Evolutionary conservation across 331 rosid genomes (phyloP).

Genomic region (Malus hybrid): DNA sequence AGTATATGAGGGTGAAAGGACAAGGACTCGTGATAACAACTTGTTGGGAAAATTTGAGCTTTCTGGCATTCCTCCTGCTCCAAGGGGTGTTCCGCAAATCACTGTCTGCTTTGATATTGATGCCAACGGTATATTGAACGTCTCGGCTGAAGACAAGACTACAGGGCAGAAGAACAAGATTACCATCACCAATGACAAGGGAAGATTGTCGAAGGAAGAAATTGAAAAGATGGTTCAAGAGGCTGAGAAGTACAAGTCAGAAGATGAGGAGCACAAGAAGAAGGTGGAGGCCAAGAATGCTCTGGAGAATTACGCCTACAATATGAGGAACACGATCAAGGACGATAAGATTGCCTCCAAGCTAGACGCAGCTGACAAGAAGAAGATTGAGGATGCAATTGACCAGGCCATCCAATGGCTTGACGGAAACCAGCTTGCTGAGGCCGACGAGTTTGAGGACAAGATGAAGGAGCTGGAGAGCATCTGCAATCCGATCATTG

Average conservation of each 20-base stretch:
- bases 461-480: conserved; percentile 80
- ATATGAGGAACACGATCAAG: conserved; percentile 75
- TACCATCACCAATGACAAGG: conserved; percentile 70
- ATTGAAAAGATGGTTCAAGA: conserved; percentile 86
- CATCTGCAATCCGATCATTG: conserved; percentile 66
- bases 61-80: conserved; percentile 80
- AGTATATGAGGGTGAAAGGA: conserved; percentile 66
- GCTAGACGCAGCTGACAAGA: conserved; percentile 48
- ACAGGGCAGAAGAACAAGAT: conserved; percentile 80
- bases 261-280: conserved; percentile 81
- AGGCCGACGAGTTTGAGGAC: conserved; percentile 68
- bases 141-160: conserved; percentile 72
- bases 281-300: conserved; percentile 69
- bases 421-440: conserved; percentile 60
- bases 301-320: conserved; percentile 66
- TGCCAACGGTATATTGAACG: conserved; percentile 65
- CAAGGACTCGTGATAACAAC: conserved; percentile 69
- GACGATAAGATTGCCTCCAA: conserved; percentile 74
- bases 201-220: conserved; percentile 62
- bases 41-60: conserved; percentile 71
- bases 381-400: conserved; percentile 61
- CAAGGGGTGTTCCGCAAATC: conserved; percentile 71
- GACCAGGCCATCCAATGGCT: conserved; percentile 73
- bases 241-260: conserved; percentile 70
- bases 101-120: conserved; percentile 71